Base-by-base conservation (phyloP, 371 early-diverging fungal species). In the Parasitella parasitica region DNA sequence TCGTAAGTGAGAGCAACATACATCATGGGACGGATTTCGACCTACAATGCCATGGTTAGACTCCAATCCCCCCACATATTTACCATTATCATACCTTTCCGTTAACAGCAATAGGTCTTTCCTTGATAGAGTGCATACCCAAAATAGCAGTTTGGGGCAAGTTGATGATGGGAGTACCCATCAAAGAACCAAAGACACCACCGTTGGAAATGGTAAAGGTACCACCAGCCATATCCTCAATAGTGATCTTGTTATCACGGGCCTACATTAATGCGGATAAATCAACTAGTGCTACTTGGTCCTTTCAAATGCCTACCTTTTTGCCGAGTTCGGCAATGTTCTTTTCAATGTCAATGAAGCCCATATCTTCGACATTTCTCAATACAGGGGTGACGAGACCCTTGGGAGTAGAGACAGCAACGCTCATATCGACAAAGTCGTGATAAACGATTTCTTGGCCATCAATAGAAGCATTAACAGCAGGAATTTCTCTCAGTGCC, bases 191-290 rank as follows among this genome's bases (percentile, higher is more conserved):
- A 77, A 95, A 97, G 41, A 97, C 95, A 57, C 98, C 98, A 69
- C 97, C 98, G 85, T 98, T 98, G 48, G 96, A 95, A 61, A 98
- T 95, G 69, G 98, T 98, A 79, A 98, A 98, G 46, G 98, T 98
- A 58, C 98, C 98, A 59, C 98, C 98, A 56, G 93, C 87, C 87
- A 98, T 84, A 72, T 98, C 97, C 82, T 98, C 97, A 67, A 97
- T 89, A 26, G 97, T 90, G 76, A 98, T 92, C 72, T 91, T 90
- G 80, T 94, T 94, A 66, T 94, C 94, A 57, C 94, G 89, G 52
- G 98, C 98, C 93, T 92, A 72, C 18, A 12, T 4, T 34, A n/a
- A 35, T 37, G 4, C 18, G 18, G 22, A 16, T 18, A 7, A 22
- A 22, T 32, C 11, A 43, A 18, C 41, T 22, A 4, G n/a, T 43